Evolutionary conservation across 148 eudicot species (phyloP).

Genomic region (Tetragonia tetragonoides): DNA sequence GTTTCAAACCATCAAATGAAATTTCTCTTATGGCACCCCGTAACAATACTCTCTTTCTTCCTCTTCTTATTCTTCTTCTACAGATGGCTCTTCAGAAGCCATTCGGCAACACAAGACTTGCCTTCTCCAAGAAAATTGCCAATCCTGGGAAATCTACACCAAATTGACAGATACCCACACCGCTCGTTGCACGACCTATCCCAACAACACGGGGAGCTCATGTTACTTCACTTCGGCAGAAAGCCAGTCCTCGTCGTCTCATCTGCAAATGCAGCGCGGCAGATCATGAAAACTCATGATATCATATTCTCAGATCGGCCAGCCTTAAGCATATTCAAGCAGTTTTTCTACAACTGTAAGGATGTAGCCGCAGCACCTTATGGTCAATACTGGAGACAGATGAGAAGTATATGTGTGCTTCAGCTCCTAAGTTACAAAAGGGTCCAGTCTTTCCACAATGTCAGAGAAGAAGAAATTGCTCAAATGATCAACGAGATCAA

Average conservation of each 20-base stretch:
- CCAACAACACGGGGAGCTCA: conserved; percentile 22
- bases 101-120: background rate
- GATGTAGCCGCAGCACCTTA: conserved; percentile 26
- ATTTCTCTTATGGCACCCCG: background rate
- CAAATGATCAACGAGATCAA: conserved; percentile 14
- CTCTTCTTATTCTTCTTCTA: conserved; percentile 16
- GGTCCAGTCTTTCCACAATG: conserved; percentile 23
- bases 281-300: conserved; percentile 30
- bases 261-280: conserved; percentile 16
- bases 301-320: conserved; percentile 26
- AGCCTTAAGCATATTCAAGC: conserved; percentile 13
- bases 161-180: conserved; percentile 22
- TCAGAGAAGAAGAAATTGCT: conserved; percentile 31
- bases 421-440: conserved; percentile 25
- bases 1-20: background rate
- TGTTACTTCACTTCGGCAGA: conserved; percentile 26
- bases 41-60: conserved; percentile 6
- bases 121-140: conserved; percentile 26
- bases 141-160: conserved; percentile 30
- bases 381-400: conserved; percentile 31
- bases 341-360: conserved; percentile 15
- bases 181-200: conserved; percentile 22
- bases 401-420: conserved; percentile 30
- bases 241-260: conserved; percentile 27
- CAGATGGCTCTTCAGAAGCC: conserved; percentile 16